Evolutionary conservation across 768 basidiomycete species (phyloP).

Genomic region (Termitomyces sp.): DNA sequence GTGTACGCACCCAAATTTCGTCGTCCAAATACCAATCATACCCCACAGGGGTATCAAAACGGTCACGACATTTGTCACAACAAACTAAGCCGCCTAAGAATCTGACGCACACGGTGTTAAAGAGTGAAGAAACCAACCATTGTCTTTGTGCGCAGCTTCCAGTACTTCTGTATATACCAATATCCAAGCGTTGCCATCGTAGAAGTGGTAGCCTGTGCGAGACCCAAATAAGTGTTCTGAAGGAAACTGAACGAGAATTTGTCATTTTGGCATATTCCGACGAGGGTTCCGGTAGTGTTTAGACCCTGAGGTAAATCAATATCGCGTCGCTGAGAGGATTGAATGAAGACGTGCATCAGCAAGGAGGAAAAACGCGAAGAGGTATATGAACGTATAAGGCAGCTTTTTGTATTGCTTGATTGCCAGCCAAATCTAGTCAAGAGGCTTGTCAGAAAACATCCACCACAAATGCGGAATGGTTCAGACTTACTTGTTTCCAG

Average conservation of each 20-base stretch:
- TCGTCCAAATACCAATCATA: slow-evolving; percentile 81
- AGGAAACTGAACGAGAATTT: slow-evolving; percentile 79
- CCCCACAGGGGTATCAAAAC: slow-evolving; percentile 82
- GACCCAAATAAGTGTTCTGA: slow-evolving; percentile 72
- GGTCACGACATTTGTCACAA: slow-evolving; percentile 70
- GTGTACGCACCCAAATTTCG: slow-evolving; percentile 54
- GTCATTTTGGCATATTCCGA: slow-evolving; percentile 75
- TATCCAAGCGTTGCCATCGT: slow-evolving; percentile 68
- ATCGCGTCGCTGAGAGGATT: background rate
- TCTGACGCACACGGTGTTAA: background rate
- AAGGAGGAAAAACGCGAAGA: slow-evolving; percentile 72
- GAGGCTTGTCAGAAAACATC: background rate
- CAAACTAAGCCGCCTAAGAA: slow-evolving; percentile 40
- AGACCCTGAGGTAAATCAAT: slow-evolving; percentile 46
- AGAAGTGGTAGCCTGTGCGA: slow-evolving; percentile 71
- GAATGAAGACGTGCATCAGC: slow-evolving; percentile 48
- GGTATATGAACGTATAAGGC: slow-evolving; percentile 78
- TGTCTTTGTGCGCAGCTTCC: slow-evolving; percentile 73
- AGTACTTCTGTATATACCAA: slow-evolving; percentile 79
- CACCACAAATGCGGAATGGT: background rate
- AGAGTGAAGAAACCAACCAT: slow-evolving; percentile 46
- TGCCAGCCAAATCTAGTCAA: slow-evolving; percentile 67
- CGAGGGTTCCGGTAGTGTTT: slow-evolving; percentile 73
- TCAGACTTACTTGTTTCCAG: slow-evolving; percentile 66
- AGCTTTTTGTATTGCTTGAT: slow-evolving; percentile 70